A percentile compares a stretch with the other conserved stretches of the same genome.
phyloP scores from a whole-genome alignment of 2,329 filamentous ascomycete species.

The Chaetomium globosum region DNA sequence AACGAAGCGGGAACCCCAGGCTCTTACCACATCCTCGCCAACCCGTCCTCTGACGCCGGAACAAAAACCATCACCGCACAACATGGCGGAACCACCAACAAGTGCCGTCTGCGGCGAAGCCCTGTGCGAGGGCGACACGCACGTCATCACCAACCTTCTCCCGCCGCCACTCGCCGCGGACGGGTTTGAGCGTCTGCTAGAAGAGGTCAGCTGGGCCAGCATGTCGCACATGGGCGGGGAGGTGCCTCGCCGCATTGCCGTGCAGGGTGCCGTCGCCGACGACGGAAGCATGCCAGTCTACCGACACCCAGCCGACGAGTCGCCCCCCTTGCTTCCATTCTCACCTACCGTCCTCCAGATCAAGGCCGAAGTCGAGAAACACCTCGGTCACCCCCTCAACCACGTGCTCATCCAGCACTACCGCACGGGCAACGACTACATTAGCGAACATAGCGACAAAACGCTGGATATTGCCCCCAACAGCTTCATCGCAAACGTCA shows the following conservation, averaged over 20 bases:
- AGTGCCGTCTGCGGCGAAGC: constrained; percentile 46
- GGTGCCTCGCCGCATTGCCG: constrained; percentile 86
- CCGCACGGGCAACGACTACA: constrained; percentile 84
- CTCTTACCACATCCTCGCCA: neutral
- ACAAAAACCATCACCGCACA: neutral
- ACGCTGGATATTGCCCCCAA: constrained; percentile 83
- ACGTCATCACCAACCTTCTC: constrained; percentile 71
- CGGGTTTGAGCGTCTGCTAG: constrained; percentile 69
- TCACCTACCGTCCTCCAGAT: constrained; percentile 72
- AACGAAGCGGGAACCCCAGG: neutral
- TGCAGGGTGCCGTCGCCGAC: constrained; percentile 71
- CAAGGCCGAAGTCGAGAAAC: constrained; percentile 67
- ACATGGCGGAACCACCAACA: constrained; percentile 24
- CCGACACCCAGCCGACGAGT: constrained; percentile 88
- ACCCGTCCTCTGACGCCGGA: neutral
- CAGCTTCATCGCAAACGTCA: constrained; percentile 89
- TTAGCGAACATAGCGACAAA: constrained; percentile 96
- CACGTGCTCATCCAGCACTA: constrained; percentile 94
- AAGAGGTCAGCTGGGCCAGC: constrained; percentile 82
- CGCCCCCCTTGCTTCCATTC: constrained; percentile 75
- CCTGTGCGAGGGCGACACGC: constrained; percentile 81
- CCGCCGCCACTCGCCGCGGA: constrained; percentile 56
- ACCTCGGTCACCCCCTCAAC: constrained; percentile 79
- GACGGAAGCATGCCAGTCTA: constrained; percentile 87
- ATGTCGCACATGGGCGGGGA: constrained; percentile 93